Percentiles rank a stretch among this genome's conserved stretches.
Evolutionary conservation across 2,329 filamentous ascomycete species (phyloP).

Genomic region (Aspergillus neotritici): DNA sequence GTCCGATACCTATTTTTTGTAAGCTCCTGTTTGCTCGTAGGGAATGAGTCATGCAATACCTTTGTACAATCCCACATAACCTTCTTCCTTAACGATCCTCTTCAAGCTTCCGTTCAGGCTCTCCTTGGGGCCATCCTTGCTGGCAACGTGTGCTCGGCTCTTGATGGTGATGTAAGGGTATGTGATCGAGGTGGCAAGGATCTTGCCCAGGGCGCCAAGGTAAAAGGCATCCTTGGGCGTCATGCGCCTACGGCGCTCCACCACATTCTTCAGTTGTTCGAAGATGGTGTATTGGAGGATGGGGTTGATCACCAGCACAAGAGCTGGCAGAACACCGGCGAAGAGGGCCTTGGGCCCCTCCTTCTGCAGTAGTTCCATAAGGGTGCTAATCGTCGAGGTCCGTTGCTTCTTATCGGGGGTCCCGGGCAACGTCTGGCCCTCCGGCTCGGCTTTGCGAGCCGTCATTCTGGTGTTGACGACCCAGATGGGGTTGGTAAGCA

Average conservation of each 20-base stretch:
- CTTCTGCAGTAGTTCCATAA: slow-evolving; percentile 71
- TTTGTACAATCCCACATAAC: slow-evolving; percentile 88
- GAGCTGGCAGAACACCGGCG: slow-evolving; percentile 81
- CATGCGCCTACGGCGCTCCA: slow-evolving; percentile 71
- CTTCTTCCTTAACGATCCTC: slow-evolving; percentile 79
- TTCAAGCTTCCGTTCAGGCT: slow-evolving; percentile 72
- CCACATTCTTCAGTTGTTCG: slow-evolving; percentile 88
- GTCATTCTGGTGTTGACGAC: slow-evolving; percentile 99
- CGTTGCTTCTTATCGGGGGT: slow-evolving; percentile 50
- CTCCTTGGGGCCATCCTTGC: slow-evolving; percentile 68
- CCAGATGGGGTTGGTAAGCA: slow-evolving; percentile 98
- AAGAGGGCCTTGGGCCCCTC: slow-evolving; percentile 85
- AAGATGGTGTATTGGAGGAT: slow-evolving; percentile 99
- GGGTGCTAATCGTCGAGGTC: slow-evolving; percentile 67
- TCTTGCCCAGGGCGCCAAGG: slow-evolving; percentile 86
- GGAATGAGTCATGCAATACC: slow-evolving; percentile 48
- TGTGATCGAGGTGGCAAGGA: slow-evolving; percentile 87
- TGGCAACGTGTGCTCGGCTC: slow-evolving; percentile 92
- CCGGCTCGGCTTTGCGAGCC: slow-evolving; percentile 63
- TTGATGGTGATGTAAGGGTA: slow-evolving; percentile 99
- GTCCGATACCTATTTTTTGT: slow-evolving; percentile 66
- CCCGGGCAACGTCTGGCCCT: slow-evolving; percentile 38
- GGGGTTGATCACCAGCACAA: slow-evolving; percentile 94
- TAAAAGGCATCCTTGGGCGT: slow-evolving; percentile 85
- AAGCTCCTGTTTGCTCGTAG: slow-evolving; percentile 1